Base-by-base conservation (phyloP, 2,329 filamentous ascomycete genomes). In the Colletotrichum graminicola region DNA sequence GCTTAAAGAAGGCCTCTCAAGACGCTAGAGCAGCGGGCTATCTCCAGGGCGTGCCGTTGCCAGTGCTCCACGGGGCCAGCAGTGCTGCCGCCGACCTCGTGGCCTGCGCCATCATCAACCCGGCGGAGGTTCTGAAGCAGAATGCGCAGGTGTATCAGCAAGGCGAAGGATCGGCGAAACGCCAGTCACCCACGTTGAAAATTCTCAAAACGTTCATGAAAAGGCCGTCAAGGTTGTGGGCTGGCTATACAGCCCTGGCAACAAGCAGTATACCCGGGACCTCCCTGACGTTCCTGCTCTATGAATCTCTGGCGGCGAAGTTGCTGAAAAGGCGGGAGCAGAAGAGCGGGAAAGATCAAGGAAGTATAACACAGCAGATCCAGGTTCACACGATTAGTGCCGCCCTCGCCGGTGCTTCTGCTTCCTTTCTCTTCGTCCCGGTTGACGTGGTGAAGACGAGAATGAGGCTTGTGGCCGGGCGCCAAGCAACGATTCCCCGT, bases 61-160 rank as follows among this genome's bases (percentile, higher is more conserved):
- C 73, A 1, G 39, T 75, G 5, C 62, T 57, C 10, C 60, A 74
- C 21, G 74, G 65, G 0, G n/a, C 67, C 5, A 71, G 73, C 49
- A 73, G 74, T 49, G 74, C 74, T 11, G 69, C 61, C 16, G 74
- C 72, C 1, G 72, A 74, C 29, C 60, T 73, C 16, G 73, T 73
- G 23, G 65, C 62, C 47, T 74, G 73, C 36, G 74, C 72, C 45
- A 74, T 75, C 0, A 66, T 67, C 56, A 73, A 73, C 16, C 74
- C 74, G 4, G 74, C 74, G 21, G 74, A 75, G 56, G 73, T 75
- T 16, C 26, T 75, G 45, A 75, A 75, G 60, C 74, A 75, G 68
- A 75, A 75, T 23, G 74, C 74, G 23, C 74, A 75, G 56, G 66
- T 75, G 7, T 63, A 60, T n/a, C 41, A n/a, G 36, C n/a, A 47